phyloP scores from a whole-genome alignment of 75 land plant genomes.

The Picea sitchensis region DNA sequence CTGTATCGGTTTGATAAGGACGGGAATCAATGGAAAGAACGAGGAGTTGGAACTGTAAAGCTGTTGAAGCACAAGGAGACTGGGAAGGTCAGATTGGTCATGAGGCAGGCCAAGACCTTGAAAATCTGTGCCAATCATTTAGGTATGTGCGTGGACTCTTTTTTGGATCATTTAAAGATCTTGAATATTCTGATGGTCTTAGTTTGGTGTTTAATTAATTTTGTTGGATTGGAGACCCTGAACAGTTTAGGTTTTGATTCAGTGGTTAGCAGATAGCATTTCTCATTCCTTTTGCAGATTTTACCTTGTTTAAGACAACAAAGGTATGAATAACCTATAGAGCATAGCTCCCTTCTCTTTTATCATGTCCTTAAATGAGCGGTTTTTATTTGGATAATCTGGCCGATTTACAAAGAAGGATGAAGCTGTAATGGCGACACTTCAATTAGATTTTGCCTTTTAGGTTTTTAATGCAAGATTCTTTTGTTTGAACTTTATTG shows the following conservation, averaged over 20 bases:
- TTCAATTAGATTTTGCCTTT: neutral
- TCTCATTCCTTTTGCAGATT: neutral
- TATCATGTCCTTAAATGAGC: neutral
- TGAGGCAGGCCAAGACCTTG: slow-evolving; percentile 87
- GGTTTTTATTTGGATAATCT: neutral
- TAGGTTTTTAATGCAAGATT: neutral
- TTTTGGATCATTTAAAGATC: neutral
- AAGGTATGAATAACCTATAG: no score
- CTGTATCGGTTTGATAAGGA: slow-evolving; percentile 85
- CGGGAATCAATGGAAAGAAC: slow-evolving; percentile 91
- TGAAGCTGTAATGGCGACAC: neutral
- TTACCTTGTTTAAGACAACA: no score
- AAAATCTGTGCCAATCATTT: slow-evolving; percentile 97
- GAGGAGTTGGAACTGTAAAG: slow-evolving; percentile 85
- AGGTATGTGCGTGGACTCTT: slow-evolving; percentile 20
- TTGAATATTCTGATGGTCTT: neutral
- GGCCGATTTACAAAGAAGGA: neutral
- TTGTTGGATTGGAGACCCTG: neutral
- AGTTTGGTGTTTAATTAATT: neutral
- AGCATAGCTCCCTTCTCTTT: no score
- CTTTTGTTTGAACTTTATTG: neutral
- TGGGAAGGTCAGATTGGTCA: slow-evolving; percentile 74
- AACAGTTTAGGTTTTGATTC: neutral
- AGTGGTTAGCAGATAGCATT: neutral
- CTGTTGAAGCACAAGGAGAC: slow-evolving; percentile 80